A percentile compares a stretch with the other conserved stretches of the same genome.
Evolutionary conservation across 176 grass and related monocot genomes (phyloP).

Genomic region (Thalia dealbata): DNA sequence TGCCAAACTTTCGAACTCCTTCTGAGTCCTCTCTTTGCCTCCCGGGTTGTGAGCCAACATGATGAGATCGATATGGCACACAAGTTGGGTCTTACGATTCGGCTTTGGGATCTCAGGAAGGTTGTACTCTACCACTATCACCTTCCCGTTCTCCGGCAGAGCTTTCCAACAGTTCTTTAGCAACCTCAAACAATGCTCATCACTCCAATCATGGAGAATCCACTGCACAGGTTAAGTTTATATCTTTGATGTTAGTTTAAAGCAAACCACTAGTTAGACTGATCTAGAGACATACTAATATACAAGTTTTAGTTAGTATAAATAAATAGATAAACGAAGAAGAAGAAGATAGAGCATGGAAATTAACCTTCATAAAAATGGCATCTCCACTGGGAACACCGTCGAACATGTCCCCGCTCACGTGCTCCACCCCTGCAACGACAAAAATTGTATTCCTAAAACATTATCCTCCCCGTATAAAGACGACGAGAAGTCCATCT

Average conservation of each 20-base stretch:
- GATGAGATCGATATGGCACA: conserved; percentile 66
- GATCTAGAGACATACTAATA: too few relatives aligned
- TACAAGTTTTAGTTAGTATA: too few relatives aligned
- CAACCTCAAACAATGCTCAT: conserved; percentile 27
- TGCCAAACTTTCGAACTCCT: conserved; percentile 63
- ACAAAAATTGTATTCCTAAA: too few relatives aligned
- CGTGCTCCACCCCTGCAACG: conserved; percentile 46
- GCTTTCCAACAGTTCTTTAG: conserved; percentile 26
- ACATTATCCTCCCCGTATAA: too few relatives aligned
- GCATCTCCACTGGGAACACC: conserved; percentile 56
- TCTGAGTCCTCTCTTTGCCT: conserved; percentile 67
- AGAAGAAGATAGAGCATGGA: too few relatives aligned
- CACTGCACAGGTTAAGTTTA: conserved; percentile 7
- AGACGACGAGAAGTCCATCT: too few relatives aligned
- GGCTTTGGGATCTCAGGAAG: conserved; percentile 49
- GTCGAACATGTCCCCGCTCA: conserved; percentile 80
- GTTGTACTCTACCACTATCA: conserved; percentile 19
- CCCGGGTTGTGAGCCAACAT: conserved; percentile 98
- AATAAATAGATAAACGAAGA: too few relatives aligned
- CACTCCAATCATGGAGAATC: conserved; percentile 33
- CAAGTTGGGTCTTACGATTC: conserved; percentile 35
- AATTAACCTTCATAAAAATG: conserved; percentile 3
- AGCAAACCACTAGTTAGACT: neutral
- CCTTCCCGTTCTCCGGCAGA: conserved; percentile 18
- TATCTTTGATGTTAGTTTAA: neutral